These are phyloP conservation scores for Crithidia expoeki DNA, from an alignment of 208 protist genomes.

Conservation along the genomic window DNA sequence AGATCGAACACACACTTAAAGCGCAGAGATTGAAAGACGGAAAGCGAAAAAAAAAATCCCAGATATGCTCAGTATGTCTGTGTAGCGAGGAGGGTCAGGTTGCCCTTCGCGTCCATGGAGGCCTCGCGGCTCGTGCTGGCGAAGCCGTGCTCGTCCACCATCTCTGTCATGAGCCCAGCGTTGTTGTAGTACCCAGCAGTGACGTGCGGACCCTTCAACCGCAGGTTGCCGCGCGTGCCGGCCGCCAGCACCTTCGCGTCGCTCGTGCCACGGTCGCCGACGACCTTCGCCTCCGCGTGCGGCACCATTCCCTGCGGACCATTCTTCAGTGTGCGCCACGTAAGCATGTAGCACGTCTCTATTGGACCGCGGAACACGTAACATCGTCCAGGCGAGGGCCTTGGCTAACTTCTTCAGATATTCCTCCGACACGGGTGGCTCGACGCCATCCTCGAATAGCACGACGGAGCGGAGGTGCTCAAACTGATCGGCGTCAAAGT, in stretches of 20 bases:
- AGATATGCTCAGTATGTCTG: slow-evolving; percentile 69
- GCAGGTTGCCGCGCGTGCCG: slow-evolving; percentile 86
- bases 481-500: slow-evolving; percentile 88
- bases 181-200: slow-evolving; percentile 92
- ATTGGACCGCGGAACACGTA: slow-evolving; percentile 89
- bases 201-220: slow-evolving; percentile 87
- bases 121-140: slow-evolving; percentile 87
- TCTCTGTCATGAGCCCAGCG: slow-evolving; percentile 86
- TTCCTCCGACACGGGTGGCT: slow-evolving; percentile 56
- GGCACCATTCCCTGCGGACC: slow-evolving; percentile 79
- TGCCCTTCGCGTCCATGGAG: slow-evolving; percentile 70
- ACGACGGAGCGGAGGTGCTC: slow-evolving; percentile 86
- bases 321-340: slow-evolving; percentile 73
- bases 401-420: slow-evolving; percentile 82
- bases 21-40: no score
- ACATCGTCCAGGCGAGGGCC: slow-evolving; percentile 86
- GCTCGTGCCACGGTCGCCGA: slow-evolving; percentile 86
- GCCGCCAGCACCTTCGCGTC: slow-evolving; percentile 88
- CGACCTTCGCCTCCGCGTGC: slow-evolving; percentile 86
- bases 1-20: no score
- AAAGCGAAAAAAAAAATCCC: neutral
- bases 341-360: slow-evolving; percentile 82
- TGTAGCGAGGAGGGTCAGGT: slow-evolving; percentile 54
- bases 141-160: slow-evolving; percentile 90
- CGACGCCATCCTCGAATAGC: slow-evolving; percentile 81